Conservation (phyloP, 345 rosid genomes). For the Gossypium longicalyx region DNA sequence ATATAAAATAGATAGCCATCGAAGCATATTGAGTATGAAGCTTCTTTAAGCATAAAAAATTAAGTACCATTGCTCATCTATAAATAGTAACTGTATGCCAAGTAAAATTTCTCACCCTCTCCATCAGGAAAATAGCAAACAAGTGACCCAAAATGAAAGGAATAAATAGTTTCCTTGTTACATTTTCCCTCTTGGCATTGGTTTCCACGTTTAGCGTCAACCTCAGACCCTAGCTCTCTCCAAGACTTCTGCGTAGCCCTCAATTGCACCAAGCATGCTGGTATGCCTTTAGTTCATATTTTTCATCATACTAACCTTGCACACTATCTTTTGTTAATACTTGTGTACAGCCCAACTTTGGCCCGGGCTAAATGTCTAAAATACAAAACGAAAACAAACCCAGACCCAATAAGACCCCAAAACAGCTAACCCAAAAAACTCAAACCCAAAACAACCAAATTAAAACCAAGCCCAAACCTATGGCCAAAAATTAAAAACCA, state of each 20-base stretch:
- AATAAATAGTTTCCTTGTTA: background rate
- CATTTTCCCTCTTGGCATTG: background rate
- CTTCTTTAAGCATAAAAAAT: background rate
- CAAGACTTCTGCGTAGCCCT: constrained; percentile 5
- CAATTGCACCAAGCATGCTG: background rate
- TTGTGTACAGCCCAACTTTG: too few relatives aligned
- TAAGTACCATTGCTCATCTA: background rate
- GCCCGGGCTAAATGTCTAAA: too few relatives aligned
- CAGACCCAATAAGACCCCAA: too few relatives aligned
- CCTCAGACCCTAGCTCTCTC: constrained; percentile 9
- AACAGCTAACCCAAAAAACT: too few relatives aligned
- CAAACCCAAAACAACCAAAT: too few relatives aligned
- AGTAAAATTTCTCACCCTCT: background rate
- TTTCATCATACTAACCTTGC: background rate
- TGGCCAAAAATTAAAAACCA: too few relatives aligned
- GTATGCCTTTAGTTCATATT: background rate
- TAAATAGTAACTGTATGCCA: background rate
- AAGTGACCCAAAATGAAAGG: background rate
- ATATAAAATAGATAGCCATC: background rate
- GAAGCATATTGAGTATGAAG: background rate
- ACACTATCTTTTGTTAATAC: background rate
- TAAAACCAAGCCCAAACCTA: too few relatives aligned
- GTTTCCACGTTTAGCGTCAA: background rate
- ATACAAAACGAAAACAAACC: too few relatives aligned
- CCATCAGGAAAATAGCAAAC: background rate